Conservation (phyloP, 2,329 filamentous ascomycete species). For the Neophaeococcomyces mojaviensis region DNA sequence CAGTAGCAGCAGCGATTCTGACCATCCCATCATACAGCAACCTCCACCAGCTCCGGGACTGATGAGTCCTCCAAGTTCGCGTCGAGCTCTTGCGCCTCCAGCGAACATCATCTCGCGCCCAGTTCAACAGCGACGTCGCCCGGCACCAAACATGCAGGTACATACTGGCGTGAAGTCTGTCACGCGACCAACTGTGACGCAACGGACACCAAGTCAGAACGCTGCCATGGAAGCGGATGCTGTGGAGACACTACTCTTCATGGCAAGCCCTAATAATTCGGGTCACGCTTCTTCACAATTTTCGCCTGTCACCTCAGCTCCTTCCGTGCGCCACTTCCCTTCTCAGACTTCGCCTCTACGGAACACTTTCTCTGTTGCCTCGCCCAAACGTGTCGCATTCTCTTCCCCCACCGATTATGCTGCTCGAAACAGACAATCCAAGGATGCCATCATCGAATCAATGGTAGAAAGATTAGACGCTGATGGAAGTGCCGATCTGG, state of each 20-base stretch:
- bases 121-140: constrained; percentile 30
- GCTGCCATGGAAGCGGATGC: constrained; percentile 44
- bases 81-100: constrained; percentile 33
- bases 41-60: background rate
- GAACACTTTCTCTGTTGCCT: constrained; percentile 18
- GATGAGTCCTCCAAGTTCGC: constrained; percentile 12
- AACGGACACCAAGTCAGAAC: constrained; percentile 34
- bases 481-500: constrained; percentile 24
- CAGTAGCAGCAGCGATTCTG: constrained; percentile 18
- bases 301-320: constrained; percentile 20
- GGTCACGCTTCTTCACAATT: constrained; percentile 32
- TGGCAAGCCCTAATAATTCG: constrained; percentile 44
- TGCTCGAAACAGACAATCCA: constrained; percentile 11
- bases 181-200: constrained; percentile 20
- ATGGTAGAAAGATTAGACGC: constrained; percentile 25
- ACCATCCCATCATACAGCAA: background rate
- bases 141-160: constrained; percentile 29
- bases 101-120: constrained; percentile 31
- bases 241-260: constrained; percentile 44
- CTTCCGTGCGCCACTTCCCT: constrained; percentile 14
- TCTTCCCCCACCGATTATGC: constrained; percentile 11
- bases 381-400: constrained; percentile 22
- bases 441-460: constrained; percentile 24
- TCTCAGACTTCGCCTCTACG: constrained; percentile 19
- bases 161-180: background rate